Evolutionary conservation across 2,329 filamentous ascomycete genomes (phyloP), one percentile per base, ranked within the genome.

Genomic region (Arthrinium puccinioides): DNA sequence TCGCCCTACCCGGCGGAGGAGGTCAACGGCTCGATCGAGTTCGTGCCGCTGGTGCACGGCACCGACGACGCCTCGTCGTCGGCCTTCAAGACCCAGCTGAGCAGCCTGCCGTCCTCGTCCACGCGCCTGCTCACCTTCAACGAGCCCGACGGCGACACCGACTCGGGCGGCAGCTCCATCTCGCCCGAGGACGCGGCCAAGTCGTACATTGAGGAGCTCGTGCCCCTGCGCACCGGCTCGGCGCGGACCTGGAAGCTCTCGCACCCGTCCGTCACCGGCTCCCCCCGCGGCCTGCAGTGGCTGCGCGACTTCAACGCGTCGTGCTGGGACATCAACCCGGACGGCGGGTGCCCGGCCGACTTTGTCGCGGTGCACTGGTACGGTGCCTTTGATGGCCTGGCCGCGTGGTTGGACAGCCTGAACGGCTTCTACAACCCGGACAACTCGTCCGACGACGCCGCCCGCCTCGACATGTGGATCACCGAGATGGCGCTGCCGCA

Each of bases 291-390:
- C 2, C 51, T 66, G 1, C 46, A 61, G 11, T 66, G 63, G 63
- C 47, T 66, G 19, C 50, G 48, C 5, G 49, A 55, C 14, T 66
- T 66, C 42, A 66, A 64, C 41, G 50, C 54, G 21, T 59, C 60
- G 7, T 66, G 63, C 42, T 62, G 58, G 42, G 55, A 60, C 2
- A 52, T 66, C 9, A 55, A 61, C 32, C 31, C 41, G 8, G 48
- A 57, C 2, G 40, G 50, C 1, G 63, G 63, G 0, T 66, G 63
- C 21, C 63, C 63, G 0, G 46, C 56, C 2, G 63, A 66, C 35
- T 66, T 66, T 21, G 53, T 66, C 11, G 57, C 60, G 5, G 57
- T 62, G 15, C 63, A 66, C 32, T 66, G 56, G 55, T 66, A 66
- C 36, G 63, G 63, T 3, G 52, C 57, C n/a, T 60, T 56, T 2